Percentiles rank a stretch among this genome's conserved stretches.
These are phyloP conservation scores for Candida krabiensis DNA, from an alignment of 805 yeast genomes.

Conservation along the genomic window DNA sequence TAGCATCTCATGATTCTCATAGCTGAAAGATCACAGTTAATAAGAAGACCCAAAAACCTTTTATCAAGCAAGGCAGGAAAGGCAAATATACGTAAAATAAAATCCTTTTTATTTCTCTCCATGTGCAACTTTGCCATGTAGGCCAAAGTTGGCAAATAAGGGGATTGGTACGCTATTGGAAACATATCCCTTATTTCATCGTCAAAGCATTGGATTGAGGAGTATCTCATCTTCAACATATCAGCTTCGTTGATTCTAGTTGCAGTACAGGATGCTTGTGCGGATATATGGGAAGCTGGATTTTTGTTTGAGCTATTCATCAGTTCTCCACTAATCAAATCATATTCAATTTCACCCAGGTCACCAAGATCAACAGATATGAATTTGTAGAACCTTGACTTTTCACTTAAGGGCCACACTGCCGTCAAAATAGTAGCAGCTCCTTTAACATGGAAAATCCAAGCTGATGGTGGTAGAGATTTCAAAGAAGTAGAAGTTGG, in stretches of 20 bases:
- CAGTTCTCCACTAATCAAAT: slow-evolving; percentile 34
- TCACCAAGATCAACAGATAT: slow-evolving; percentile 90
- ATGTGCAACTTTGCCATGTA: slow-evolving; percentile 79
- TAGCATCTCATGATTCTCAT: slow-evolving; percentile 90
- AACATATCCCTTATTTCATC: slow-evolving; percentile 80
- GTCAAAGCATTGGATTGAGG: slow-evolving; percentile 80
- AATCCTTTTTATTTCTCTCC: slow-evolving; percentile 82
- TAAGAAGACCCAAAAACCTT: slow-evolving; percentile 69
- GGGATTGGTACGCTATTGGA: slow-evolving; percentile 81
- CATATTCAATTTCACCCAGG: slow-evolving; percentile 66
- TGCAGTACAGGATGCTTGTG: slow-evolving; percentile 4
- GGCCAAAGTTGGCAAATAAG: slow-evolving; percentile 84
- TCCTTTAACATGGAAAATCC: slow-evolving; percentile 97
- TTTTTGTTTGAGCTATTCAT: slow-evolving; percentile 29
- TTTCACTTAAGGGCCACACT: slow-evolving; percentile 86
- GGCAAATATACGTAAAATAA: slow-evolving; percentile 82
- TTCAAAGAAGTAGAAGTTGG: slow-evolving; percentile 52
- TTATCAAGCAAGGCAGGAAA: slow-evolving; percentile 91
- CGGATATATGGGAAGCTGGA: slow-evolving; percentile 8
- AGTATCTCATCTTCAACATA: slow-evolving; percentile 34
- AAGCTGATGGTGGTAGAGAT: slow-evolving; percentile 87
- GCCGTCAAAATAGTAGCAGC: slow-evolving; percentile 95
- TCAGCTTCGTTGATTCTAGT: slow-evolving; percentile 10
- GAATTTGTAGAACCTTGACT: slow-evolving; percentile 63
- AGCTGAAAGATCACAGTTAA: slow-evolving; percentile 83